Evolutionary conservation across 768 basidiomycete genomes (phyloP).

Genomic region (Tephrocybe sp.): DNA sequence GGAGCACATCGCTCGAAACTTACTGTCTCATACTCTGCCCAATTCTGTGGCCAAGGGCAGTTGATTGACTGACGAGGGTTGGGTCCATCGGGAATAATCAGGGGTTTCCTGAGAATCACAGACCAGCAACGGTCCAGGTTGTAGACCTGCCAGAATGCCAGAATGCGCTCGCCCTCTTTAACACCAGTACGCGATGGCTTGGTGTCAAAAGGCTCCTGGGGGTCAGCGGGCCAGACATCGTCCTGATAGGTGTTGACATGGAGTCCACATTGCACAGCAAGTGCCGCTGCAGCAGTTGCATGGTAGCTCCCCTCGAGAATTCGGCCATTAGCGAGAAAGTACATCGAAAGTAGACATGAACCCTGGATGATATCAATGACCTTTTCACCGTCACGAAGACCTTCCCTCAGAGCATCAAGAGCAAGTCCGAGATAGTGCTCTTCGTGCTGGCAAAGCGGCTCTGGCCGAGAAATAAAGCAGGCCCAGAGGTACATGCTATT

Average conservation of each 20-base stretch:
- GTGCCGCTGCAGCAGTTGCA: slow-evolving; percentile 66
- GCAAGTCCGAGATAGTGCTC: slow-evolving; percentile 65
- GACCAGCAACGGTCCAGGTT: slow-evolving; percentile 82
- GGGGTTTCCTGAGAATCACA: slow-evolving; percentile 64
- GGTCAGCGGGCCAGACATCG: slow-evolving; percentile 32
- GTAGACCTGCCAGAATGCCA: slow-evolving; percentile 84
- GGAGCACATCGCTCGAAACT: slow-evolving; percentile 19
- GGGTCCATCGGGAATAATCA: slow-evolving; percentile 61
- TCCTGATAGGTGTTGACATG: slow-evolving; percentile 41
- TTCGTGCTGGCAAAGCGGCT: slow-evolving; percentile 68
- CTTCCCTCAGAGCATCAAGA: slow-evolving; percentile 61
- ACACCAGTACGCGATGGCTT: slow-evolving; percentile 57
- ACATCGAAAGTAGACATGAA: slow-evolving; percentile 70
- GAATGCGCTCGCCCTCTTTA: slow-evolving; percentile 67
- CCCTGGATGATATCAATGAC: slow-evolving; percentile 73
- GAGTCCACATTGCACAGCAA: slow-evolving; percentile 73
- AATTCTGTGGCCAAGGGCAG: slow-evolving; percentile 75
- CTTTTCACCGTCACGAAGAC: slow-evolving; percentile 52
- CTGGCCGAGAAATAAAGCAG: slow-evolving; percentile 74
- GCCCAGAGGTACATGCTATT: slow-evolving; percentile 84
- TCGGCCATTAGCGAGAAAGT: slow-evolving; percentile 75
- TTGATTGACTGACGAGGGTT: slow-evolving; percentile 57
- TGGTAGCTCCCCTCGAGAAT: slow-evolving; percentile 78
- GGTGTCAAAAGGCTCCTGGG: slow-evolving; percentile 40
- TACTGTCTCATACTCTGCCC: slow-evolving; percentile 72